Percentiles rank a stretch among this genome's conserved stretches.
Conservation (phyloP, 2,329 filamentous ascomycete species). For the Nectriaceae sp. region DNA sequence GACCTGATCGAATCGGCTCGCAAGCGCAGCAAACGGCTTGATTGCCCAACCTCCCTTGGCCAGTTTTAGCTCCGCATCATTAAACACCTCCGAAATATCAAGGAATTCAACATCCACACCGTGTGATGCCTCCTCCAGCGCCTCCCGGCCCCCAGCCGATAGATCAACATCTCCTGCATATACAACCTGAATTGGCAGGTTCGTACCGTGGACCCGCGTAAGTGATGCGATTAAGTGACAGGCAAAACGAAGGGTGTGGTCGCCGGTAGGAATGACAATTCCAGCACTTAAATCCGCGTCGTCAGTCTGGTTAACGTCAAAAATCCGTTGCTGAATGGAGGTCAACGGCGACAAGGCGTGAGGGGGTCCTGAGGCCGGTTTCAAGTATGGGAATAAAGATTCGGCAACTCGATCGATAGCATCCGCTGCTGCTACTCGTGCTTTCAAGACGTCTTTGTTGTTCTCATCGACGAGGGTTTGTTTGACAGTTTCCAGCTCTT, state of each 20-base stretch:
- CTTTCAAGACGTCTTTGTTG: not conserved
- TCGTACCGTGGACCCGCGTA: conserved; percentile 29
- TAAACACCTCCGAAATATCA: conserved; percentile 35
- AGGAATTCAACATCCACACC: conserved; percentile 30
- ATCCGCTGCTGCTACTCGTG: conserved; percentile 8
- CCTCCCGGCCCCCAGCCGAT: conserved; percentile 21
- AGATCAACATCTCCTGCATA: conserved; percentile 40
- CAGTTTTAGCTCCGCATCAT: conserved; percentile 33
- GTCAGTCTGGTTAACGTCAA: conserved; percentile 9
- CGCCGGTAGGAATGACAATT: conserved; percentile 39
- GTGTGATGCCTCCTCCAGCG: conserved; percentile 21
- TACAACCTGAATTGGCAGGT: conserved; percentile 37
- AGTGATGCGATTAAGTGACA: conserved; percentile 38
- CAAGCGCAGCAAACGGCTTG: conserved; percentile 43
- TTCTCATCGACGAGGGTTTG: not conserved
- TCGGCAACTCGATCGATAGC: conserved; percentile 2
- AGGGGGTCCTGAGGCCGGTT: not conserved
- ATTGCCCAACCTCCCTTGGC: conserved; percentile 40
- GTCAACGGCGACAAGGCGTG: conserved; percentile 15
- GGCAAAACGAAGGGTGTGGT: conserved; percentile 34
- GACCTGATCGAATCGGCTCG: conserved; percentile 38
- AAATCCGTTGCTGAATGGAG: conserved; percentile 13
- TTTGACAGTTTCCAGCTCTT: conserved; percentile 10
- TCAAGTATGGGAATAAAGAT: conserved; percentile 30
- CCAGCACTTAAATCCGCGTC: conserved; percentile 26